These are phyloP conservation scores for Volvox carteri DNA, from an alignment of 163 green algal genomes.

Conservation along the genomic window DNA sequence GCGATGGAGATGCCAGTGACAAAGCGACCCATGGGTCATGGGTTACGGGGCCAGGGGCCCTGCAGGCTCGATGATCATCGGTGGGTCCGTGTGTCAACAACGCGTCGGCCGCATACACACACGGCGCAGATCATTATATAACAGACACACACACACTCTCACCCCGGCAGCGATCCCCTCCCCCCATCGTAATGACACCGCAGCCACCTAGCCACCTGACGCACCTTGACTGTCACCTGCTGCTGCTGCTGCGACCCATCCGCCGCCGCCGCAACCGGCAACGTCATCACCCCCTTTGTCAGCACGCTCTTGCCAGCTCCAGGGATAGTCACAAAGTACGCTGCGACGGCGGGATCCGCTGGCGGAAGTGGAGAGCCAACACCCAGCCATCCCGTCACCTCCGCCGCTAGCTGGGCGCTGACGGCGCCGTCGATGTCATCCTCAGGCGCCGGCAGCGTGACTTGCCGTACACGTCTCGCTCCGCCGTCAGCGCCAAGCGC, in stretches of 20 bases:
- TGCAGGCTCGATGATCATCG: too few relatives aligned
- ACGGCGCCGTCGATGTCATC: constrained; percentile 46
- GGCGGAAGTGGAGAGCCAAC: constrained; percentile 46
- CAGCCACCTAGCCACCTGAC: too few relatives aligned
- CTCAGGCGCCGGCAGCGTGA: neutral
- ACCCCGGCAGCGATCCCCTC: too few relatives aligned
- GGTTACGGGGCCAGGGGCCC: too few relatives aligned
- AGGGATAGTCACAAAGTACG: constrained; percentile 65
- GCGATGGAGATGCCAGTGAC: too few relatives aligned
- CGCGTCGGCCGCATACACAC: too few relatives aligned
- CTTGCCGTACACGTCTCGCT: constrained; percentile 14
- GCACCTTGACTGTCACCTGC: constrained; percentile 34
- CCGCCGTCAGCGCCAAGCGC: constrained; percentile 34
- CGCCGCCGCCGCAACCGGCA: neutral
- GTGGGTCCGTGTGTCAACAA: too few relatives aligned
- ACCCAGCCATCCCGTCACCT: constrained; percentile 50
- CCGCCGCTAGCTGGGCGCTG: constrained; percentile 47
- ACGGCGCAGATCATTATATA: too few relatives aligned
- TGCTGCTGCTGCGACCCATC: neutral
- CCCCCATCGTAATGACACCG: too few relatives aligned
- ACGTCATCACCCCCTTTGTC: neutral
- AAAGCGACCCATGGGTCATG: too few relatives aligned
- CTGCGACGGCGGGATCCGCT: constrained; percentile 57
- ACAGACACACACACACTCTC: too few relatives aligned
- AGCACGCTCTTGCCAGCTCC: constrained; percentile 52